Evolutionary conservation across 257 asterid species (phyloP).

Genomic region (Nicotiana knightiana): DNA sequence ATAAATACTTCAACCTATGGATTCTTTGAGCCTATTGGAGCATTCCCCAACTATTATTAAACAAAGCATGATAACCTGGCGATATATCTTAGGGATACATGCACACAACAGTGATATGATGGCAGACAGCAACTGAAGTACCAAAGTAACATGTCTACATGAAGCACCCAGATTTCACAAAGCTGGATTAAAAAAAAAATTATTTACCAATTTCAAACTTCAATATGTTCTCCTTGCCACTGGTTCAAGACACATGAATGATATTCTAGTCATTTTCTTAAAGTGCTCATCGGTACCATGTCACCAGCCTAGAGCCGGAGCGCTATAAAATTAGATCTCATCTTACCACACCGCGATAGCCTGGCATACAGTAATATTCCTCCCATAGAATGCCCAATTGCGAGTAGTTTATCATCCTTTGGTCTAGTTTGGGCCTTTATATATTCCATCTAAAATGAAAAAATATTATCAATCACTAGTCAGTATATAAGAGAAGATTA

Average conservation of each 20-base stretch:
- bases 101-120: background rate
- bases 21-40: background rate
- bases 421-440: constrained; percentile 66
- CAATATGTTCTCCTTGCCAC: background rate
- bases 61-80: background rate
- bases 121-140: background rate
- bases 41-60: background rate
- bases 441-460: constrained; percentile 60
- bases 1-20: background rate
- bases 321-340: background rate
- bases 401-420: constrained; percentile 70
- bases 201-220: background rate
- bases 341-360: constrained; percentile 78
- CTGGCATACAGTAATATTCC: constrained; percentile 89
- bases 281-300: background rate
- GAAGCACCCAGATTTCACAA: background rate
- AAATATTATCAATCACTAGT: background rate
- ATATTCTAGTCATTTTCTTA: background rate
- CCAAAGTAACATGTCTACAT: background rate
- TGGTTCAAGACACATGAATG: background rate
- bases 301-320: background rate
- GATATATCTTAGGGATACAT: background rate
- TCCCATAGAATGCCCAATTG: constrained; percentile 98
- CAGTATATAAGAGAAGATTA: background rate
- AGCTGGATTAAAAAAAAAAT: background rate